Evolutionary conservation across 768 basidiomycete genomes (phyloP).

Genomic region (Rhizopogon vesiculosus): DNA sequence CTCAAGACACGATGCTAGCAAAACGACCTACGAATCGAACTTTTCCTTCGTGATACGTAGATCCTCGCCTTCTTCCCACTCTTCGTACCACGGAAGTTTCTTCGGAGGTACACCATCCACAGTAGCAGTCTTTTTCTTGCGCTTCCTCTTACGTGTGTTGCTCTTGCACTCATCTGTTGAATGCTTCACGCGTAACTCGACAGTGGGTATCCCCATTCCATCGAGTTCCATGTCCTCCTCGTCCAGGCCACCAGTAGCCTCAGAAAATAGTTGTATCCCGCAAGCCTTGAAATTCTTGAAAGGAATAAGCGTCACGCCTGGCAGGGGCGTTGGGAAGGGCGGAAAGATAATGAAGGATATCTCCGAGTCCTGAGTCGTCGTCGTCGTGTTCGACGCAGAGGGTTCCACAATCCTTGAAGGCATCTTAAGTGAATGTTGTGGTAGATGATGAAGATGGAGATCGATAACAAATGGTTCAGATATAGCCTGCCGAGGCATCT

Average conservation of each 20-base stretch:
- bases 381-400: conserved; percentile 8
- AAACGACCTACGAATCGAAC: conserved; percentile 46
- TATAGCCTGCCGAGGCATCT: neutral
- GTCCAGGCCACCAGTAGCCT: conserved; percentile 27
- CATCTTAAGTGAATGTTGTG: conserved; percentile 16
- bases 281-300: conserved; percentile 53
- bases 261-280: conserved; percentile 52
- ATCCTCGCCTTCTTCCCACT: conserved; percentile 65
- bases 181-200: conserved; percentile 50
- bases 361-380: conserved; percentile 7
- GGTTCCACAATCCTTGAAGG: conserved; percentile 8
- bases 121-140: conserved; percentile 27
- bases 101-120: conserved; percentile 15
- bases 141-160: conserved; percentile 47
- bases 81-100: conserved; percentile 55
- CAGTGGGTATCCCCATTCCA: conserved; percentile 61
- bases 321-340: conserved; percentile 43
- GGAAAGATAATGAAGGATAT: conserved; percentile 32
- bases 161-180: conserved; percentile 52
- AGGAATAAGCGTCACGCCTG: conserved; percentile 44
- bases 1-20: neutral
- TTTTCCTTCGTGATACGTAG: conserved; percentile 34
- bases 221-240: conserved; percentile 58
- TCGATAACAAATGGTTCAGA: neutral
- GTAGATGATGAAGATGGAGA: conserved; percentile 9